Conservation (phyloP, 768 basidiomycete species). For the Mycena venus region DNA sequence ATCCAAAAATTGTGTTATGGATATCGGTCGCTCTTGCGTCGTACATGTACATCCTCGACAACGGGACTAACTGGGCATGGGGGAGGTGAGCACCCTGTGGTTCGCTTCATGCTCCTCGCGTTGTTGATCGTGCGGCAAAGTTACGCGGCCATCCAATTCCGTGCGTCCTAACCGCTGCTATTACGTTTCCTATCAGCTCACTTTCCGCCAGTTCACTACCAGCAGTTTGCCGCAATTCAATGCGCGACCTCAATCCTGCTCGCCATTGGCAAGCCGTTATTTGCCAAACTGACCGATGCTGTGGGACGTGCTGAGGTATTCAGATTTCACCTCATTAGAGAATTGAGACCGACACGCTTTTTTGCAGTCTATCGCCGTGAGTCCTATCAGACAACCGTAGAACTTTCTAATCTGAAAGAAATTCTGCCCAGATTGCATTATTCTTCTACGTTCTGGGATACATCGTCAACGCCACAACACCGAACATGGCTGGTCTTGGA, state of each 20-base stretch:
- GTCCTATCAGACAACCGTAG: background rate
- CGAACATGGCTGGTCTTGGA: conserved; percentile 37
- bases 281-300: conserved; percentile 34
- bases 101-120: background rate
- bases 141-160: conserved; percentile 34
- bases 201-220: conserved; percentile 21
- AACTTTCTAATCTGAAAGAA: background rate
- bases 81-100: conserved; percentile 25
- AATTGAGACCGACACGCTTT: background rate
- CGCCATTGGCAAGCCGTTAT: conserved; percentile 34
- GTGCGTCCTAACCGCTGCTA: background rate
- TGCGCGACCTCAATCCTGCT: conserved; percentile 34
- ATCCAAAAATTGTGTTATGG: conserved; percentile 34
- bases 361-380: conserved; percentile 31
- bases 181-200: background rate
- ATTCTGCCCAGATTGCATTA: conserved; percentile 20
- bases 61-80: conserved; percentile 36
- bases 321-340: background rate
- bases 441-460: conserved; percentile 35
- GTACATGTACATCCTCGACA: conserved; percentile 31
- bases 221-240: conserved; percentile 36
- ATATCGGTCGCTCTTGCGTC: conserved; percentile 33
- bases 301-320: conserved; percentile 31
- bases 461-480: conserved; percentile 31
- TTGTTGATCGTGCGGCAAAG: background rate